A percentile compares a stretch with the other conserved stretches of the same genome.
phyloP scores from a whole-genome alignment of 2,329 filamentous ascomycete species.

The Ceratocystis lukuohia region DNA sequence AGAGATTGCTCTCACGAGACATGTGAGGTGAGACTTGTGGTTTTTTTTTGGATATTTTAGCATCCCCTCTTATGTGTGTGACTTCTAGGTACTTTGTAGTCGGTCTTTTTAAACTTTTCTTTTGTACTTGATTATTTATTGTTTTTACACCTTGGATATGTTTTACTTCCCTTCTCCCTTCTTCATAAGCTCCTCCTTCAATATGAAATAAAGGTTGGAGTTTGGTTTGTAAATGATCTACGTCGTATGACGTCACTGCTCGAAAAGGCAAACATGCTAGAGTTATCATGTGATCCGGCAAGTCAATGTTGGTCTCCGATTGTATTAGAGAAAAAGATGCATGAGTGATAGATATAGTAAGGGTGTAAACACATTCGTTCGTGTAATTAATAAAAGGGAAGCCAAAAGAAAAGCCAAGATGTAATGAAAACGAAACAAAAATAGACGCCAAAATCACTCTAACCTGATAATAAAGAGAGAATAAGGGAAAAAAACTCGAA shows the following conservation, averaged over 20 bases:
- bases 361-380: not conserved
- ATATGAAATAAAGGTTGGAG: not conserved
- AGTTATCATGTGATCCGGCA: not conserved
- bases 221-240: not conserved
- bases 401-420: constrained; percentile 4
- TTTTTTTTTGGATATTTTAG: not conserved
- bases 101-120: not conserved
- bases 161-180: not conserved
- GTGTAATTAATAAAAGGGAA: constrained; percentile 24
- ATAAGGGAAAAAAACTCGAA: not conserved
- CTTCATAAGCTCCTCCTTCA: not conserved
- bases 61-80: not conserved
- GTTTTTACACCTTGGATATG: not conserved
- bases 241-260: not conserved
- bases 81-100: not conserved
- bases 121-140: not conserved
- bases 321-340: not conserved
- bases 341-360: not conserved
- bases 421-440: constrained; percentile 10
- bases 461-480: not conserved
- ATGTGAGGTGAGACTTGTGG: not conserved
- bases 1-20: not conserved
- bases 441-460: not conserved
- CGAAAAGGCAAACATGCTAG: too few relatives aligned
- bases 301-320: too few relatives aligned